These are phyloP conservation scores for Dimocarpus longan DNA, from an alignment of 345 rosid species.

Conservation along the genomic window DNA sequence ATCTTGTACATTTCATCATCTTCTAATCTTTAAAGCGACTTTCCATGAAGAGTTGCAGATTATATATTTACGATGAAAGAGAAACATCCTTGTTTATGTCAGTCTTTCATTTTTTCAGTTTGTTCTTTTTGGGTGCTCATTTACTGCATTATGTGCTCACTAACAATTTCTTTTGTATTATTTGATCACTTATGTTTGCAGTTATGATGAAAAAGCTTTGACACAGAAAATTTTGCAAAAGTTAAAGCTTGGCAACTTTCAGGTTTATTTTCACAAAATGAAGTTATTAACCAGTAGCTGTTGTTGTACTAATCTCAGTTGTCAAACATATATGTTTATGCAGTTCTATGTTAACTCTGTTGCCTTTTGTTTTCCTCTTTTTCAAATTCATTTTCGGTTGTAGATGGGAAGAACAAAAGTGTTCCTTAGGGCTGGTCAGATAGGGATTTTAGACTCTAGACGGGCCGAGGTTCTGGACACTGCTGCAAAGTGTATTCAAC, in stretches of 20 bases:
- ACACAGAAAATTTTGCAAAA: slow-evolving; percentile 72
- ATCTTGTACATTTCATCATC: neutral
- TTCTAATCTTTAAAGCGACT: neutral
- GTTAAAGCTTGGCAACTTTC: slow-evolving; percentile 81
- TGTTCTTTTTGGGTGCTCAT: neutral
- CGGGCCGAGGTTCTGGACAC: slow-evolving; percentile 85
- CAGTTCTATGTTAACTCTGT: slow-evolving; percentile 7
- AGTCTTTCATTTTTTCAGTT: neutral
- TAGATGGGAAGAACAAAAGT: slow-evolving; percentile 97
- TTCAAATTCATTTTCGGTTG: slow-evolving; percentile 25
- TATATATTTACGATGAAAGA: neutral
- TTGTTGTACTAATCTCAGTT: neutral
- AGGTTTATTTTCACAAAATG: slow-evolving; percentile 48
- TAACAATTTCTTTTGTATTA: neutral
- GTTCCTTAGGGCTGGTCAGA: slow-evolving; percentile 96
- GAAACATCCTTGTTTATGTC: neutral
- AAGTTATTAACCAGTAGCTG: neutral
- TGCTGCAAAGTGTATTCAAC: slow-evolving; percentile 83
- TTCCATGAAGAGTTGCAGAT: neutral
- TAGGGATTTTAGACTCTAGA: slow-evolving; percentile 80
- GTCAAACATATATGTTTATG: slow-evolving; percentile 4
- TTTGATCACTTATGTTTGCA: slow-evolving; percentile 33
- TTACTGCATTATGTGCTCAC: slow-evolving; percentile 2
- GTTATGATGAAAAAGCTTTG: slow-evolving; percentile 76
- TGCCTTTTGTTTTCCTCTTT: slow-evolving; percentile 14